Percentiles rank a stretch among this genome's conserved stretches.
Evolutionary conservation across 2,329 filamentous ascomycete species (phyloP).

Genomic region (Hymenotorrendiella dingleyae): DNA sequence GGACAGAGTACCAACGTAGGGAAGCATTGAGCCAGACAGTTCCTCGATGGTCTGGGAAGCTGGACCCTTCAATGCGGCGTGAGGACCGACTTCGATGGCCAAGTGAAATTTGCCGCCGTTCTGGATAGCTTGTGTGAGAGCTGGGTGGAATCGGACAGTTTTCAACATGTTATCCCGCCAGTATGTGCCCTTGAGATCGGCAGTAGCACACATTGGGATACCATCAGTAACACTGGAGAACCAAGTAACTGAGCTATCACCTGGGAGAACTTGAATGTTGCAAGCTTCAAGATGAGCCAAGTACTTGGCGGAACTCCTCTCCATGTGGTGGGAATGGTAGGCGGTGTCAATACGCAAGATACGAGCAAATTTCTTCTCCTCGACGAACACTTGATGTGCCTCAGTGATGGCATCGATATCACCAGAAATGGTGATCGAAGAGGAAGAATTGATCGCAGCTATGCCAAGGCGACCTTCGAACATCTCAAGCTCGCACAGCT

Average conservation of each 20-base stretch:
- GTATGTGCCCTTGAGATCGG: constrained; percentile 10
- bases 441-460: constrained; percentile 28
- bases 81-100: constrained; percentile 21
- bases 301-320: constrained; percentile 13
- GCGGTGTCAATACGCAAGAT: constrained; percentile 20
- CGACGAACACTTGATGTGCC: constrained; percentile 5
- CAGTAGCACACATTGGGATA: constrained; percentile 6
- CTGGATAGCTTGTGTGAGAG: constrained; percentile 25
- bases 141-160: constrained; percentile 37
- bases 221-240: constrained; percentile 7
- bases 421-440: constrained; percentile 26
- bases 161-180: constrained; percentile 35
- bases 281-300: constrained; percentile 10
- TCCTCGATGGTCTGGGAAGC: constrained; percentile 8
- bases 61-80: constrained; percentile 20
- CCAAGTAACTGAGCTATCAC: constrained; percentile 36
- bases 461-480: constrained; percentile 21
- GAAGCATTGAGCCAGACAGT: neutral
- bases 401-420: constrained; percentile 17
- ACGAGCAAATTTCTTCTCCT: constrained; percentile 15
- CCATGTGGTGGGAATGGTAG: constrained; percentile 27
- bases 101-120: constrained; percentile 9
- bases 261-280: constrained; percentile 4
- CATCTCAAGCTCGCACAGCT: neutral
- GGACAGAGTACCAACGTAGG: too few relatives aligned